Evolutionary conservation across 1,284 basidiomycete species (phyloP).

Genomic region (Tylopilus microsporus): DNA sequence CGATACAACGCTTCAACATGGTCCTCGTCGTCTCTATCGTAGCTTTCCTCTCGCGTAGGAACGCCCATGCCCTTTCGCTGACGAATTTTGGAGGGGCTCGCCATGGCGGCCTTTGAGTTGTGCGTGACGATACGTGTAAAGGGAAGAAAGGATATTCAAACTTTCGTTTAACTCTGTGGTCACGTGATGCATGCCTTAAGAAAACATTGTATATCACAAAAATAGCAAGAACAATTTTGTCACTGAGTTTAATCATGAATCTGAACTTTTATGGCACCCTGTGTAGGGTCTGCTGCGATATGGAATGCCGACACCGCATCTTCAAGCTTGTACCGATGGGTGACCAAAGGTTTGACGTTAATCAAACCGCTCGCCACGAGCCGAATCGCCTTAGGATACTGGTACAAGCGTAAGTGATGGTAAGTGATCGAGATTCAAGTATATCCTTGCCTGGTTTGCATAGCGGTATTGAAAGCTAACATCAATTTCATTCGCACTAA

Average conservation of each 20-base stretch:
- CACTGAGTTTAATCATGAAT: slow-evolving; percentile 42
- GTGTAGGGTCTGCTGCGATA: slow-evolving; percentile 62
- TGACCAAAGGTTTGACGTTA: slow-evolving; percentile 76
- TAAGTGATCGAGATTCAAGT: background rate
- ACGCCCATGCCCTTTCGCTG: slow-evolving; percentile 24
- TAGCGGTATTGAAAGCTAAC: slow-evolving; percentile 63
- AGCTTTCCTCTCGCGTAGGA: slow-evolving; percentile 25
- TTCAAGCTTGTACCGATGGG: slow-evolving; percentile 76
- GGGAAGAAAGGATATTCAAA: slow-evolving; percentile 1
- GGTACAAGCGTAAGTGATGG: background rate
- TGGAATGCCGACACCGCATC: slow-evolving; percentile 77
- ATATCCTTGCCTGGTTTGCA: slow-evolving; percentile 46
- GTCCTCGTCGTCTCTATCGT: slow-evolving; percentile 34
- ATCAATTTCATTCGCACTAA: slow-evolving; percentile 63
- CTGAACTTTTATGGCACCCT: slow-evolving; percentile 64
- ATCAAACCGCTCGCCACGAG: slow-evolving; percentile 70
- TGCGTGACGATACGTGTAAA: slow-evolving; percentile 1
- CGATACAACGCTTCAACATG: slow-evolving; percentile 32
- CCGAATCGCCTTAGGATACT: slow-evolving; percentile 80
- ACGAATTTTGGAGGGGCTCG: slow-evolving; percentile 32
- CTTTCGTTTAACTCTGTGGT: slow-evolving; percentile 4
- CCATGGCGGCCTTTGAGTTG: slow-evolving; percentile 23
- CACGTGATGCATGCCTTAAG: slow-evolving; percentile 18
- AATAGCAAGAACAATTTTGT: background rate
- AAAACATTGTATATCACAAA: background rate